Evolutionary conservation across 192 early-diverging fungal genomes (phyloP).

Genomic region (Bifiguratus adelaidae): DNA sequence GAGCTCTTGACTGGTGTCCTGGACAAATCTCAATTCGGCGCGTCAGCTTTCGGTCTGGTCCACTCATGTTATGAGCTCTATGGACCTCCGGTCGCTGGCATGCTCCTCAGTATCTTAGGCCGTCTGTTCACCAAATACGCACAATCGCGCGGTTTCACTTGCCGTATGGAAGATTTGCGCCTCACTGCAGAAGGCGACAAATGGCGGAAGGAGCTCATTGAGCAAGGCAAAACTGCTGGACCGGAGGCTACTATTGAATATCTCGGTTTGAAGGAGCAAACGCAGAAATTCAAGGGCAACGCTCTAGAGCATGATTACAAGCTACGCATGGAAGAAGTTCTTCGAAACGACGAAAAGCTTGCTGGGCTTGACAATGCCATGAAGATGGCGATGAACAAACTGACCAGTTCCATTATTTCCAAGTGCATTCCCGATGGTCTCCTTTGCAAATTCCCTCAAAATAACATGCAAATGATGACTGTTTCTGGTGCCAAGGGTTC

Average conservation of each 20-base stretch:
- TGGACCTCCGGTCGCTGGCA: conserved; percentile 78
- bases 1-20: conserved; percentile 87
- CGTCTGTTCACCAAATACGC: conserved; percentile 86
- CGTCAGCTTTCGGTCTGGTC: conserved; percentile 81
- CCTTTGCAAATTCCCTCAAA: conserved; percentile 72
- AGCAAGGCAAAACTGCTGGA: conserved; percentile 48
- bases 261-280: conserved; percentile 48
- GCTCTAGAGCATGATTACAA: conserved; percentile 32
- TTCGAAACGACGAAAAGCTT: conserved; percentile 76
- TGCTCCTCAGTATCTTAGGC: conserved; percentile 81
- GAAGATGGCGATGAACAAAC: conserved; percentile 69
- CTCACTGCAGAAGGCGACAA: conserved; percentile 75
- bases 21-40: conserved; percentile 97
- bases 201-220: conserved; percentile 62
- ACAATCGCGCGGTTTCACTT: conserved; percentile 86
- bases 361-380: conserved; percentile 83
- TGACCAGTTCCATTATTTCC: conserved; percentile 72
- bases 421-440: conserved; percentile 65
- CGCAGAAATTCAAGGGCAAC: conserved; percentile 19
- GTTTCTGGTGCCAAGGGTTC: conserved; percentile 97
- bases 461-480: conserved; percentile 99
- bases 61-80: conserved; percentile 96
- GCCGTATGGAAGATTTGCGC: conserved; percentile 97
- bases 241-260: conserved; percentile 62
- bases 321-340: conserved; percentile 71